Percentiles rank a stretch among this genome's conserved stretches.
Evolutionary conservation across 2,329 filamentous ascomycete species (phyloP).

Genomic region (Colletotrichum cordylinicola): DNA sequence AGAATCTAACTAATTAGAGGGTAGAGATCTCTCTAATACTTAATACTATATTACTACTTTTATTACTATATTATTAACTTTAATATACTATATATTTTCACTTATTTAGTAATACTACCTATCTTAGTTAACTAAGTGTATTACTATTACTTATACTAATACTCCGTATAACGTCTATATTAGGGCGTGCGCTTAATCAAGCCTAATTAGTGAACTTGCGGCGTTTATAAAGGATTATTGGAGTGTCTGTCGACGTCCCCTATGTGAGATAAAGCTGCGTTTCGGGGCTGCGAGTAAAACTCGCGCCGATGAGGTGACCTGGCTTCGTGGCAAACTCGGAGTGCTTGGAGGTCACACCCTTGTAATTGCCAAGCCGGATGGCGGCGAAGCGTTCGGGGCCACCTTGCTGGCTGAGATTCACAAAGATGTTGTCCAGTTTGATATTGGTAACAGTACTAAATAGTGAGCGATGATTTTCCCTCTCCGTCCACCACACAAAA

Average conservation of each 20-base stretch:
- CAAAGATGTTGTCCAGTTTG: background rate
- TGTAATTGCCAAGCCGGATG: background rate
- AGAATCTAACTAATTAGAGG: too few relatives aligned
- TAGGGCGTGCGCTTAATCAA: background rate
- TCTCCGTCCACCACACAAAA: background rate
- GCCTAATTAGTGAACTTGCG: background rate
- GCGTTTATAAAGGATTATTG: background rate
- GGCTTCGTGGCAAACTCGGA: background rate
- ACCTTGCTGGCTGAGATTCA: background rate
- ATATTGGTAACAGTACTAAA: background rate
- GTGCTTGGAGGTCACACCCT: background rate
- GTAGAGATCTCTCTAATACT: too few relatives aligned
- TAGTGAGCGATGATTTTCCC: background rate
- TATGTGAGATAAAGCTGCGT: background rate
- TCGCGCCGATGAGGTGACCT: background rate
- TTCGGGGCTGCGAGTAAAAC: slow-evolving; percentile 34
- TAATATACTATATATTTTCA: too few relatives aligned
- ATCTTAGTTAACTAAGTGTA: too few relatives aligned
- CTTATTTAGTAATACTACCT: too few relatives aligned
- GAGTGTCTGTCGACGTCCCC: background rate
- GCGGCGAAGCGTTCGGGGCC: background rate
- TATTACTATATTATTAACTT: too few relatives aligned
- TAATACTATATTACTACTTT: too few relatives aligned
- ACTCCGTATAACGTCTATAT: background rate
- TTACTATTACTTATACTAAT: too few relatives aligned